phyloP scores from a whole-genome alignment of 768 basidiomycete species.

The Boletus eberwhitei region DNA sequence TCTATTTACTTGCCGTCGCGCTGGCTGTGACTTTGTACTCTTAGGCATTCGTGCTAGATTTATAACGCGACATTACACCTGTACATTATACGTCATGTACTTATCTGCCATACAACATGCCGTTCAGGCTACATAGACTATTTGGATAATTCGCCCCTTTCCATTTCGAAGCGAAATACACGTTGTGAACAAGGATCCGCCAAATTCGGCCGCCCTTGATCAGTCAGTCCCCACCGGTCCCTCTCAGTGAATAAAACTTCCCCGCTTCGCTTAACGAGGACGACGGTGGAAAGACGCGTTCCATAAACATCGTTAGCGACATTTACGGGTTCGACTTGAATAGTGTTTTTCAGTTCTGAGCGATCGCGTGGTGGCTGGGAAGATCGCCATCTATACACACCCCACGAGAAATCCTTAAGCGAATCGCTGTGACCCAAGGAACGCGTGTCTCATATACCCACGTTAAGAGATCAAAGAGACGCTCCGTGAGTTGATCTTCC shows the following conservation, averaged over 20 bases:
- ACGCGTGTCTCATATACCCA: slow-evolving; percentile 40
- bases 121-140: slow-evolving; percentile 18
- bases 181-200: slow-evolving; percentile 45
- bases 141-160: slow-evolving; percentile 13
- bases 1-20: slow-evolving; percentile 30
- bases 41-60: slow-evolving; percentile 30
- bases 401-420: slow-evolving; percentile 2
- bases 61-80: slow-evolving; percentile 19
- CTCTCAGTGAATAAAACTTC: slow-evolving; percentile 66
- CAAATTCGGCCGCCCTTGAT: slow-evolving; percentile 37
- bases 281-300: slow-evolving; percentile 70
- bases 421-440: neutral
- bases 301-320: slow-evolving; percentile 42
- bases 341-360: slow-evolving; percentile 56
- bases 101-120: slow-evolving; percentile 16
- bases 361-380: slow-evolving; percentile 45
- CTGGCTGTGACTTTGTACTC: slow-evolving; percentile 31
- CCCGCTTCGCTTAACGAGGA: slow-evolving; percentile 61
- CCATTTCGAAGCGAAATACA: slow-evolving; percentile 46
- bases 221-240: slow-evolving; percentile 56
- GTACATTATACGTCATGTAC: slow-evolving; percentile 36
- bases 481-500: slow-evolving; percentile 54
- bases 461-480: slow-evolving; percentile 66
- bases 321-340: slow-evolving; percentile 55
- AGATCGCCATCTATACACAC: slow-evolving; percentile 24